Evolutionary conservation across 306 rosid species (phyloP).

Genomic region (Calophaca sinica): DNA sequence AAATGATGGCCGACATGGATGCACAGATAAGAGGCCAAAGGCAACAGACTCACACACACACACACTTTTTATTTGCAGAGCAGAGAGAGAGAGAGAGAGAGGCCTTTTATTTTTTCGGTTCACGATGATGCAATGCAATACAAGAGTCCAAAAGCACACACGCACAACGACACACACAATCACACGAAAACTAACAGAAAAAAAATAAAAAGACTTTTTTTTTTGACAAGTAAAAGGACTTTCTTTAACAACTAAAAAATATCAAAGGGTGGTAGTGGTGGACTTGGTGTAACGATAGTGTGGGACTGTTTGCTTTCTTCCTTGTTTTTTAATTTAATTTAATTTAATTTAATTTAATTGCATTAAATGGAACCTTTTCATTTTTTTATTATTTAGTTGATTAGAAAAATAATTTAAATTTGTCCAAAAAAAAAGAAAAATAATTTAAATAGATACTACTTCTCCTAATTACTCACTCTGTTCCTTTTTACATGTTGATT

Average conservation of each 20-base stretch:
- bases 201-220: neutral
- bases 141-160: slow-evolving; percentile 60
- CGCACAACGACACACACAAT: slow-evolving; percentile 35
- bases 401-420: too few species aligned
- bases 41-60: slow-evolving; percentile 38
- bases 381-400: neutral
- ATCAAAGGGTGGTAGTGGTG: slow-evolving; percentile 12
- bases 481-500: too few species aligned
- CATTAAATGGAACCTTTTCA: neutral
- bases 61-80: neutral
- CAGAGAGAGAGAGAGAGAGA: slow-evolving; percentile 22
- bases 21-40: slow-evolving; percentile 49
- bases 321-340: neutral
- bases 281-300: neutral
- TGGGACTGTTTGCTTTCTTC: slow-evolving; percentile 13
- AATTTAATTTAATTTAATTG: neutral
- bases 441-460: too few species aligned
- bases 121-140: slow-evolving; percentile 51
- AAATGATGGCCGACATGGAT: slow-evolving; percentile 50
- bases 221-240: neutral
- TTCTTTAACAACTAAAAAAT: slow-evolving; percentile 22
- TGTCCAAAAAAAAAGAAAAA: too few species aligned
- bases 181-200: slow-evolving; percentile 39
- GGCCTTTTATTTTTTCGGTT: slow-evolving; percentile 38
- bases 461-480: too few species aligned